A percentile compares a stretch with the other conserved stretches of the same genome.
phyloP scores from a whole-genome alignment of 805 yeast genomes.

The Candida sanyiensis region DNA sequence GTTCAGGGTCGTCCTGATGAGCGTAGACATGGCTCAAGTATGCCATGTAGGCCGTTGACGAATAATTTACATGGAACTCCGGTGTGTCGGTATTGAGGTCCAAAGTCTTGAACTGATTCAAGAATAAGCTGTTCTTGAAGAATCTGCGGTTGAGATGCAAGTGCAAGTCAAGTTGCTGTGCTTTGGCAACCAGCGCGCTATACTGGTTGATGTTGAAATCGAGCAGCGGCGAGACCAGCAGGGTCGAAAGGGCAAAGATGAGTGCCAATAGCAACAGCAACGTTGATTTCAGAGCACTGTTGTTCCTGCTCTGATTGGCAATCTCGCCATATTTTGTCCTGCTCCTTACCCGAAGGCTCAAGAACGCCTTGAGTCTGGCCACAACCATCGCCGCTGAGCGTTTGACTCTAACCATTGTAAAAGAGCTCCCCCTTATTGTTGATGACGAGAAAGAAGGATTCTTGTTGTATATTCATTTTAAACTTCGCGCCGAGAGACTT shows the following conservation, averaged over 20 bases:
- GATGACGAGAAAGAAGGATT: too few species aligned
- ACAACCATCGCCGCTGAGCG: too few species aligned
- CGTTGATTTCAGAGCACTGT: too few species aligned
- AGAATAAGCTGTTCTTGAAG: slow-evolving; percentile 18
- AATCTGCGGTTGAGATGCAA: slow-evolving; percentile 17
- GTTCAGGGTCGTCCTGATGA: slow-evolving; percentile 16
- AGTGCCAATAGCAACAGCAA: slow-evolving; percentile 16
- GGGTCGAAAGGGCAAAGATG: slow-evolving; percentile 17
- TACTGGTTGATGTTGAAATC: slow-evolving; percentile 22
- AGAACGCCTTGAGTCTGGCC: too few species aligned
- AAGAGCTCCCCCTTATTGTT: too few species aligned
- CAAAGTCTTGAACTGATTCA: slow-evolving; percentile 17
- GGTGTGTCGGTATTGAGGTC: slow-evolving; percentile 5
- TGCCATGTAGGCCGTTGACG: slow-evolving; percentile 16
- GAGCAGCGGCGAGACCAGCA: slow-evolving; percentile 16
- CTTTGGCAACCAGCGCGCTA: slow-evolving; percentile 16
- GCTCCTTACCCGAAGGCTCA: too few species aligned
- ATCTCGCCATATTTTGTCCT: too few species aligned
- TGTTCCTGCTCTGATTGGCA: too few species aligned
- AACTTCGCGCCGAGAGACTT: too few species aligned
- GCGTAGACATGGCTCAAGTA: slow-evolving; percentile 11
- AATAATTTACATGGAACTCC: slow-evolving; percentile 19
- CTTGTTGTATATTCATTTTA: too few species aligned
- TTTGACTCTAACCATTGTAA: too few species aligned
- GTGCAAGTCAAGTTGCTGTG: slow-evolving; percentile 18